These are phyloP conservation scores for Antrodiella citrinella DNA, from an alignment of 768 basidiomycete species.

Conservation along the genomic window DNA sequence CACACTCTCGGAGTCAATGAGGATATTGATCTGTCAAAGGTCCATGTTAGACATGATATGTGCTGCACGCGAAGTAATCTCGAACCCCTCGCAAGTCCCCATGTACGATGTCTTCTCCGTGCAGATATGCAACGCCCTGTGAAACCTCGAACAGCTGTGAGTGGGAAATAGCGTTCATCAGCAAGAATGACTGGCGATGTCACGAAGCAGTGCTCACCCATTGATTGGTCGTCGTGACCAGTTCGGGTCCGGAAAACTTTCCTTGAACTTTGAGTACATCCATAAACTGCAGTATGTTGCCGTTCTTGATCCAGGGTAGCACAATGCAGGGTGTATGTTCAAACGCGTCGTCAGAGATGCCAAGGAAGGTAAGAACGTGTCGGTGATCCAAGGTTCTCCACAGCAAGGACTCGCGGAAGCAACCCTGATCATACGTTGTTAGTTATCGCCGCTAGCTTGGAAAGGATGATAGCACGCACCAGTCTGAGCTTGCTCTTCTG, in stretches of 20 bases:
- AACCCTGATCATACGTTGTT: background rate
- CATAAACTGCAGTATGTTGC: background rate
- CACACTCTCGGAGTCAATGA: background rate
- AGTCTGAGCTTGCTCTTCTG: background rate
- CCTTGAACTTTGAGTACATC: background rate
- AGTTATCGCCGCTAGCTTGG: background rate
- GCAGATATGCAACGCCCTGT: slow-evolving; percentile 4
- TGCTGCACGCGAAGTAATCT: background rate
- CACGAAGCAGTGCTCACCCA: background rate
- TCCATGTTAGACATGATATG: no score
- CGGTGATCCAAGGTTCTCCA: slow-evolving; percentile 4
- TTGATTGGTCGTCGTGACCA: background rate
- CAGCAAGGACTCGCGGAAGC: slow-evolving; percentile 1
- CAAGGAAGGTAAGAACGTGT: slow-evolving; percentile 3
- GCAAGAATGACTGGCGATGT: no score
- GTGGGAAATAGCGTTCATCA: no score
- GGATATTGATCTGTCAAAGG: slow-evolving; percentile 1
- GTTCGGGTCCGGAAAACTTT: background rate
- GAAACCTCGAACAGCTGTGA: slow-evolving; percentile 2
- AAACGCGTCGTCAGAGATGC: background rate
- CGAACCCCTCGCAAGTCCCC: slow-evolving; percentile 3
- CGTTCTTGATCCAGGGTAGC: slow-evolving; percentile 1
- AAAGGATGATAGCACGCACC: background rate
- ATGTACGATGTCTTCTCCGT: slow-evolving; percentile 4
- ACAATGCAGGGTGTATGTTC: background rate